phyloP scores from a whole-genome alignment of 202 grass and related monocot species.

The Eragrostis tef region DNA sequence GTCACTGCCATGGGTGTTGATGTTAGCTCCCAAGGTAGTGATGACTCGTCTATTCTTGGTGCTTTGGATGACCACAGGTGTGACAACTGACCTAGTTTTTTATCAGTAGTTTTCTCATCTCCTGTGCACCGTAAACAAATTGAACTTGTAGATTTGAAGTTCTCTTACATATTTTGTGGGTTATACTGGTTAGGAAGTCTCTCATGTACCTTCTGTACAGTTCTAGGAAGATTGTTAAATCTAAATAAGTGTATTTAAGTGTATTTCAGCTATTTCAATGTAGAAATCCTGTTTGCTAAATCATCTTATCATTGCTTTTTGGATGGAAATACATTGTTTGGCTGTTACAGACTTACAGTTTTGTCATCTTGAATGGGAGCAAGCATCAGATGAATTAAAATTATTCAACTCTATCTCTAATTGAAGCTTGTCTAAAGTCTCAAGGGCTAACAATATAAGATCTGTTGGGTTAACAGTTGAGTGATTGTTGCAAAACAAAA shows the following conservation, averaged over 20 bases:
- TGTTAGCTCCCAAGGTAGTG: slow-evolving; percentile 48
- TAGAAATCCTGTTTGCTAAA: neutral
- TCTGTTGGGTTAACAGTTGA: neutral
- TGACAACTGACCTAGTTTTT: slow-evolving; percentile 30
- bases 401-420: no score
- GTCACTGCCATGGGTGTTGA: slow-evolving; percentile 77
- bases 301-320: neutral
- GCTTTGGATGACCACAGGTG: slow-evolving; percentile 68
- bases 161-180: slow-evolving; percentile 5
- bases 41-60: slow-evolving; percentile 57
- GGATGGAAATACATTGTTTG: neutral
- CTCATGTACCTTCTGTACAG: neutral
- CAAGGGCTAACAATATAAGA: no score
- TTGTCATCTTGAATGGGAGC: neutral
- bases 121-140: slow-evolving; percentile 27
- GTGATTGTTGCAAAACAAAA: neutral
- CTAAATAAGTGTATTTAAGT: neutral
- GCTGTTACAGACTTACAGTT: neutral
- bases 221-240: no score
- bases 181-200: neutral
- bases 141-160: neutral
- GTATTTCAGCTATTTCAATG: neutral
- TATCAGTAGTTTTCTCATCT: slow-evolving; percentile 12
- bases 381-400: neutral
- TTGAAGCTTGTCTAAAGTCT: no score